phyloP scores from a whole-genome alignment of 169 alveolate species.

The Toxoplasma gondii region DNA sequence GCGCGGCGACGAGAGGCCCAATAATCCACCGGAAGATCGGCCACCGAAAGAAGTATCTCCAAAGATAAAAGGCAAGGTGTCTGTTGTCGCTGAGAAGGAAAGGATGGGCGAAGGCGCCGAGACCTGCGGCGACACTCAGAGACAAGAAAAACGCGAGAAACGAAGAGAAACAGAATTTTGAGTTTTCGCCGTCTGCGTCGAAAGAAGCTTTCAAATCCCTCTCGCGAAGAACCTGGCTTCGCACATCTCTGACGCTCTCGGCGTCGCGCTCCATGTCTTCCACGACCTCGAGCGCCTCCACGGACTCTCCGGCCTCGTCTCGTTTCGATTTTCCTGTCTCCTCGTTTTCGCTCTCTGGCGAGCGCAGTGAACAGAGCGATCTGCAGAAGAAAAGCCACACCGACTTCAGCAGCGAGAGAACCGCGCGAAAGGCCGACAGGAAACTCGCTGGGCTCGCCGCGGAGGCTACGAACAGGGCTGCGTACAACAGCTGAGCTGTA shows the following conservation, averaged over 20 bases:
- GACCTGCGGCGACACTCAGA: background rate
- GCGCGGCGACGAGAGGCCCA: background rate
- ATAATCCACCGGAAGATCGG: background rate
- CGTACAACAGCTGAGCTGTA: conserved; percentile 20
- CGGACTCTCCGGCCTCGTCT: background rate
- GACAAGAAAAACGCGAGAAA: background rate
- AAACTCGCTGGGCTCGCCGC: conserved; percentile 11
- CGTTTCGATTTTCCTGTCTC: no score
- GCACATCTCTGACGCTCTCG: no score
- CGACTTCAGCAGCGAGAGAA: background rate
- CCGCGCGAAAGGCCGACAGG: background rate
- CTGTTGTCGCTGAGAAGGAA: background rate
- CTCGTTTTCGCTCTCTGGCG: no score
- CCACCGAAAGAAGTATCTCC: background rate
- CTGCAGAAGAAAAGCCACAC: background rate
- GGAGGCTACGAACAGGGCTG: background rate
- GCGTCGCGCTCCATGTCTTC: background rate
- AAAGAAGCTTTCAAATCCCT: no score
- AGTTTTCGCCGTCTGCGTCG: no score
- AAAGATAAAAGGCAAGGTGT: background rate
- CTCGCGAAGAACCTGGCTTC: no score
- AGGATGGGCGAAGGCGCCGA: conserved; percentile 18
- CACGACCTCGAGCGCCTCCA: background rate
- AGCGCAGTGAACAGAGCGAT: no score
- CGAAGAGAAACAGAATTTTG: background rate